Conservation (phyloP, 129 eudicot species). For the Calendula officinalis region DNA sequence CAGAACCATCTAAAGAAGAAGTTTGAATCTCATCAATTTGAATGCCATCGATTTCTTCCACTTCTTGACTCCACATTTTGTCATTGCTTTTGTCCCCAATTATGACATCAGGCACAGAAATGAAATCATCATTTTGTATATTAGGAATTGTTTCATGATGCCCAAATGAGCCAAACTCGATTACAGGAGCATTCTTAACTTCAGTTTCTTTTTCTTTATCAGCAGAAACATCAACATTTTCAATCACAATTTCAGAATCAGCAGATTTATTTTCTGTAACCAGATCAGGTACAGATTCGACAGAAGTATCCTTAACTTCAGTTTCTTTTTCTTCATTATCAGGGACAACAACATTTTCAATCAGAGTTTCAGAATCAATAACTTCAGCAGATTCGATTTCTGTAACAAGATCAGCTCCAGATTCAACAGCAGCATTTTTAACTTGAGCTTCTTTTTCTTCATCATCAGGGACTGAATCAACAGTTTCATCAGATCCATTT, state of each 20-base stretch:
- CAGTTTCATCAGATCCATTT: slow-evolving; percentile 31
- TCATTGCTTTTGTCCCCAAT: slow-evolving; percentile 33
- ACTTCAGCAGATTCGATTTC: slow-evolving; percentile 22
- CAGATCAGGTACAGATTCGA: slow-evolving; percentile 13
- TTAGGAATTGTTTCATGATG: slow-evolving; percentile 30
- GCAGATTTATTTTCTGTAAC: slow-evolving; percentile 25
- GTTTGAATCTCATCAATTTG: slow-evolving; percentile 31
- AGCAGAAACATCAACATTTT: slow-evolving; percentile 29
- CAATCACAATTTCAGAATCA: slow-evolving; percentile 23
- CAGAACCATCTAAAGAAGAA: slow-evolving; percentile 38
- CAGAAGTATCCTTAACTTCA: slow-evolving; percentile 29
- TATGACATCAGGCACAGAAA: slow-evolving; percentile 18
- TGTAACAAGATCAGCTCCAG: slow-evolving; percentile 17
- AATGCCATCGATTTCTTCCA: slow-evolving; percentile 25
- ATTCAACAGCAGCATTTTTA: slow-evolving; percentile 29
- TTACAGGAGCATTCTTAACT: slow-evolving; percentile 29
- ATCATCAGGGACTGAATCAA: slow-evolving; percentile 19
- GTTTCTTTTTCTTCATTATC: slow-evolving; percentile 32
- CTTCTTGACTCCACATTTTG: slow-evolving; percentile 28
- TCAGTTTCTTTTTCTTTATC: slow-evolving; percentile 27
- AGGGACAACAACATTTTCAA: slow-evolving; percentile 30
- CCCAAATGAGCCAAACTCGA: slow-evolving; percentile 45
- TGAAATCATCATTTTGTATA: slow-evolving; percentile 13
- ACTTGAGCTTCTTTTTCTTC: background rate
- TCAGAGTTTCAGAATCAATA: slow-evolving; percentile 16